Conservation (phyloP, 192 early-diverging fungal genomes). For the Chytriomyces sp. region DNA sequence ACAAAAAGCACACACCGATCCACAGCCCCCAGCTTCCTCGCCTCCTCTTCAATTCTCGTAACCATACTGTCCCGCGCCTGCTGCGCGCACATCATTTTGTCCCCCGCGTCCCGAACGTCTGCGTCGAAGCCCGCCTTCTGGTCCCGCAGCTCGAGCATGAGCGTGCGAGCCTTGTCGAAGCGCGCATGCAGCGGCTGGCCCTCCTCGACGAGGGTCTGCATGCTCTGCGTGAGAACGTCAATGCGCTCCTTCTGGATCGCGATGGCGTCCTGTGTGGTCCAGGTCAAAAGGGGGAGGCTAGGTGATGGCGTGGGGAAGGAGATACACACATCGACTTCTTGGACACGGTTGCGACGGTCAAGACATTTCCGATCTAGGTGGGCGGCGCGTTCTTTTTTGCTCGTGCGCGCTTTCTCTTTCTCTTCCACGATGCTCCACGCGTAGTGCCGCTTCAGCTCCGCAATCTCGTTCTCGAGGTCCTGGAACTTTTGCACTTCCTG, state of each 20-base stretch:
- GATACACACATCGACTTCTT: no score
- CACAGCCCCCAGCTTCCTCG: constrained; percentile 42
- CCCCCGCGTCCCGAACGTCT: constrained; percentile 52
- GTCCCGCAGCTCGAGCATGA: background rate
- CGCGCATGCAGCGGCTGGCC: constrained; percentile 11
- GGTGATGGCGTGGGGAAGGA: no score
- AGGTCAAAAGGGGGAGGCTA: background rate
- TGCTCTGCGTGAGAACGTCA: background rate
- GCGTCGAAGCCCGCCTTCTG: constrained; percentile 41
- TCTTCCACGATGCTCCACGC: constrained; percentile 76
- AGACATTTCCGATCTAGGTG: no score
- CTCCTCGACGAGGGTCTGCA: constrained; percentile 1
- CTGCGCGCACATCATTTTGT: background rate
- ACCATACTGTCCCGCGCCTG: constrained; percentile 31
- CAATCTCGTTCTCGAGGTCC: constrained; percentile 36
- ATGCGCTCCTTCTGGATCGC: background rate
- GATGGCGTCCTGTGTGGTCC: background rate
- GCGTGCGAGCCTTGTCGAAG: background rate
- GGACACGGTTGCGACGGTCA: no score
- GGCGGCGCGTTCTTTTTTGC: no score
- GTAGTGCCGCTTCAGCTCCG: constrained; percentile 62
- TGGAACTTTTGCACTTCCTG: constrained; percentile 36
- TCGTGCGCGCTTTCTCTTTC: constrained; percentile 44
- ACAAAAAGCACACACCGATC: constrained; percentile 7
- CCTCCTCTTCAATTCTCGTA: constrained; percentile 47